Percentiles rank a stretch among this genome's conserved stretches.
phyloP scores from a whole-genome alignment of 352 stramenopile species.

The Phytophthora citrophthora region DNA sequence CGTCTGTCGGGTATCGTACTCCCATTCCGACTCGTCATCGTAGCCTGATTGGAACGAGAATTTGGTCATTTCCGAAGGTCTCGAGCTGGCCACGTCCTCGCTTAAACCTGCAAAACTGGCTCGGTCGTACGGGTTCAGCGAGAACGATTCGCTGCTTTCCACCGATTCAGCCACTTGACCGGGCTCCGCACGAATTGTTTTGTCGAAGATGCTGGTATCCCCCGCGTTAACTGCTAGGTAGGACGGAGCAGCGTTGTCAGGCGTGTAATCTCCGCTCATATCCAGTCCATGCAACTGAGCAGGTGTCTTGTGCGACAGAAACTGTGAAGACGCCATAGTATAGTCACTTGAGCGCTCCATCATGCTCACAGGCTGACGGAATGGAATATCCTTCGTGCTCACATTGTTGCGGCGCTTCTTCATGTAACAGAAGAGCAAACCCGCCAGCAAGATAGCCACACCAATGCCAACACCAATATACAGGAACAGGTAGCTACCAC shows the following conservation, averaged over 20 bases:
- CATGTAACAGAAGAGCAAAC: conserved; percentile 73
- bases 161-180: conserved; percentile 16
- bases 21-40: conserved; percentile 75
- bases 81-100: conserved; percentile 54
- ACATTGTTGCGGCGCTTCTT: conserved; percentile 65
- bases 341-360: conserved; percentile 57
- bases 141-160: conserved; percentile 65
- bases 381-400: conserved; percentile 78
- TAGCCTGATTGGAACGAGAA: conserved; percentile 82
- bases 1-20: conserved; percentile 62
- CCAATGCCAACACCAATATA: conserved; percentile 80
- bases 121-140: conserved; percentile 71
- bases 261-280: conserved; percentile 44
- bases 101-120: conserved; percentile 73
- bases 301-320: conserved; percentile 68
- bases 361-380: conserved; percentile 56
- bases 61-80: conserved; percentile 67
- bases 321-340: conserved; percentile 73
- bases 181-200: conserved; percentile 33
- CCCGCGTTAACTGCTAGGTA: conserved; percentile 41
- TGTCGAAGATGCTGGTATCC: conserved; percentile 37
- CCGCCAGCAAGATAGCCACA: conserved; percentile 64
- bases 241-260: conserved; percentile 41
- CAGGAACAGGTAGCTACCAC: conserved; percentile 59
- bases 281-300: conserved; percentile 37